These are phyloP conservation scores for Coemansia erecta DNA, from an alignment of 192 early-diverging fungal species.

Conservation along the genomic window DNA sequence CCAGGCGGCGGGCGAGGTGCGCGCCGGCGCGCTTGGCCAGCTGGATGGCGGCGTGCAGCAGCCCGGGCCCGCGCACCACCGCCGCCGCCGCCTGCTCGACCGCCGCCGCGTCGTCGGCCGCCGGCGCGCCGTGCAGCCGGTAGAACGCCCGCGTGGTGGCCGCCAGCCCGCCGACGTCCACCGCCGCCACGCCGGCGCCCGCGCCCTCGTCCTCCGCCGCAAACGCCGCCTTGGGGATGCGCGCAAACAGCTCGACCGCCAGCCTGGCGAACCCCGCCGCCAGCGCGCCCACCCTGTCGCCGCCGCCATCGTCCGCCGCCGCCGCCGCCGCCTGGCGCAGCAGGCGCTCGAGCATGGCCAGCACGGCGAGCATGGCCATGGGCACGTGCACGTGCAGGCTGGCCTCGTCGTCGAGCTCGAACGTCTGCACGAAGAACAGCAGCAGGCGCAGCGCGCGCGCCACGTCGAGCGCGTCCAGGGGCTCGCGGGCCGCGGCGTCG, in stretches of 20 bases:
- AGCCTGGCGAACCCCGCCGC: constrained; percentile 41
- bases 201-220: constrained; percentile 4
- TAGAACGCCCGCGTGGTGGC: constrained; percentile 33
- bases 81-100: constrained; percentile 26
- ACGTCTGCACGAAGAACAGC: constrained; percentile 68
- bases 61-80: constrained; percentile 34
- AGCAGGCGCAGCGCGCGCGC: constrained; percentile 58
- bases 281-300: neutral
- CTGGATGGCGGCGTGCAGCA: constrained; percentile 21
- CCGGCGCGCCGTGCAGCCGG: constrained; percentile 14
- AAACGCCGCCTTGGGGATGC: constrained; percentile 39
- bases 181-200: neutral
- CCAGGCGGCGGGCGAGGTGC: constrained; percentile 13
- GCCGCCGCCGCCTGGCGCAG: too few relatives aligned
- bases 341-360: constrained; percentile 35
- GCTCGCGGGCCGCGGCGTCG: constrained; percentile 25
- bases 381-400: constrained; percentile 80
- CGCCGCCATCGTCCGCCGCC: too few relatives aligned
- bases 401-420: constrained; percentile 82
- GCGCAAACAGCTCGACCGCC: constrained; percentile 43
- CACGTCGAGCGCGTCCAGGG: neutral
- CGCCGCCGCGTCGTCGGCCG: neutral
- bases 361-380: constrained; percentile 62
- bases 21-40: constrained; percentile 27
- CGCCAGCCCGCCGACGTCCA: constrained; percentile 16